Evolutionary conservation across 2,329 filamentous ascomycete genomes (phyloP), one percentile per base, ranked within the genome.

Genomic region (Colletotrichum euphorbiae): DNA sequence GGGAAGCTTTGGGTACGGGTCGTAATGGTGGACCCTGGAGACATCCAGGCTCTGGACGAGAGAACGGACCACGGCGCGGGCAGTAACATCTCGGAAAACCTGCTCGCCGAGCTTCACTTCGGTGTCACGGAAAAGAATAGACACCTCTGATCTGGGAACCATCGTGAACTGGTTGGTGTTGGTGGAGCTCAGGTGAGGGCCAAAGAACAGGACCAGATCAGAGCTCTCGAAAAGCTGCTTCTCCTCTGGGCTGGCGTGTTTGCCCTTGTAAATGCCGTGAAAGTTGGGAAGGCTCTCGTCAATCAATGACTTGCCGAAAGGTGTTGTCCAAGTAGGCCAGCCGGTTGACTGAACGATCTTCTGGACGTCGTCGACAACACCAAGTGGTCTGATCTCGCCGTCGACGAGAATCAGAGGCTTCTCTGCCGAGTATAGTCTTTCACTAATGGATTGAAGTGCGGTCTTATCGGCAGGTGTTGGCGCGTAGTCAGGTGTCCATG

Each of bases 381-480:
- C 50, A 1, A 63, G 38, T 11, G 42, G 28, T 17, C 57, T 63
- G 11, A 54, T 31, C 31, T 62, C 63, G 8, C 63, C 63, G 36
- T 67, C 63, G 3, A 67, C 63, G 4, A 56, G 33, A 15, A 67
- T 63, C 19, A 67, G 12, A 0, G 63, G 63, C 2, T 13, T 21
- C n/a, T 56, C 51, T 0, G 63, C 50, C 4, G 33, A 31, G 50
- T 84, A 80, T 0, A 87, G 78, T n/a, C 76, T 79, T 1, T 77
- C 74, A 4, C 85, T 50, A 7, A 85, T 74, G 4, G 69, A 72
- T 2, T 72, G 70, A 2, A 84, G 65, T 1, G 76, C 72, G 58
- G 72, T 69, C 28, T 79, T 72, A 19, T 78, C 70, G 6, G 67
- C 57, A 3, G 69, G 33, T 13, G 69, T 70, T 4, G 60, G 58